A percentile compares a stretch with the other conserved stretches of the same genome.
These are phyloP conservation scores for Gnaphalium uliginosum DNA, from an alignment of 129 eudicot genomes.

Conservation along the genomic window DNA sequence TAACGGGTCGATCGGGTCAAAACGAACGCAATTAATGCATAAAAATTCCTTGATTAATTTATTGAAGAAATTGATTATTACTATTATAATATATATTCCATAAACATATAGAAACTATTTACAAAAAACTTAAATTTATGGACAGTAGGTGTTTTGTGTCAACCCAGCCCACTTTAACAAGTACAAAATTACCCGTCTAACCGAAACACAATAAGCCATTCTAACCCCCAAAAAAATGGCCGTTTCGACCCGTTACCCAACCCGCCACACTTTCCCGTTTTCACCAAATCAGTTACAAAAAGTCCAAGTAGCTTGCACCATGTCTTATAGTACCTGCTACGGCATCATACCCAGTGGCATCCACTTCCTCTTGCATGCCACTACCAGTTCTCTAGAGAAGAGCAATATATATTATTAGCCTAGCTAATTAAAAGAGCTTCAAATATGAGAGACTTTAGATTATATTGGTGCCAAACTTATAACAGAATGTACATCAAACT, in stretches of 20 bases:
- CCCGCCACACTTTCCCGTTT: not conserved
- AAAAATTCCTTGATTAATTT: conserved; percentile 3
- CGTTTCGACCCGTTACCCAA: not conserved
- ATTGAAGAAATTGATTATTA: not conserved
- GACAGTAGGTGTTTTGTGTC: not conserved
- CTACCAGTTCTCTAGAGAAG: conserved; percentile 58
- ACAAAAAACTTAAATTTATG: not conserved
- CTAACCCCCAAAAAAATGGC: not conserved
- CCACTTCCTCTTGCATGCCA: conserved; percentile 72
- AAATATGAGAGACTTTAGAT: not conserved
- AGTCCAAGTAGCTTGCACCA: conserved; percentile 18
- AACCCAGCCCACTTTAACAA: not conserved
- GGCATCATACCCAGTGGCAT: conserved; percentile 60
- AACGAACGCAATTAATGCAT: not conserved
- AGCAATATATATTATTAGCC: conserved; percentile 23
- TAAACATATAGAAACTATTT: not conserved
- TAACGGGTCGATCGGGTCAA: conserved; percentile 2
- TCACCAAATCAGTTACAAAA: not conserved
- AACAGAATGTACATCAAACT: too few species aligned
- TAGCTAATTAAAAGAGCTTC: not conserved
- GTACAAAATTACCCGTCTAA: not conserved
- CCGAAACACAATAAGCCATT: not conserved
- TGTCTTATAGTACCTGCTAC: conserved; percentile 52
- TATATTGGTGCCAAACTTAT: not conserved
- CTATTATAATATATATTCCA: not conserved